phyloP scores from a whole-genome alignment of 306 rosid genomes.

The Trifolium fragiferum region DNA sequence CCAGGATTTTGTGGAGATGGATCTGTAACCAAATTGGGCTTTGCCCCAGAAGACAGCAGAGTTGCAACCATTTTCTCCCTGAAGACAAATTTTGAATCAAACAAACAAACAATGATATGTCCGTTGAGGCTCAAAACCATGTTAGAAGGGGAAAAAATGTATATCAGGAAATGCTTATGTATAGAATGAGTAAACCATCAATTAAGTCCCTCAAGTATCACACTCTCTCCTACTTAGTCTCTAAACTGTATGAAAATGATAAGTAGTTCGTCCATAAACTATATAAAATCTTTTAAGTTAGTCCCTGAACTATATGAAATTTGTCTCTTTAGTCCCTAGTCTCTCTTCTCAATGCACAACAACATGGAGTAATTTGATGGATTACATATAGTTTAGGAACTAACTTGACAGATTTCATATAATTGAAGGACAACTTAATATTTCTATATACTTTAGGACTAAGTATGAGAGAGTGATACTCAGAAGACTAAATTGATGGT shows the following conservation, averaged over 20 bases:
- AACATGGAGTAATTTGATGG: not conserved
- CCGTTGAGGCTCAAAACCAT: slow-evolving; percentile 11
- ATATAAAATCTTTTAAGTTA: not conserved
- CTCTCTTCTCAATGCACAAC: not conserved
- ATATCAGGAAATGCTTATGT: slow-evolving; percentile 10
- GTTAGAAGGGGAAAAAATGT: slow-evolving; percentile 29
- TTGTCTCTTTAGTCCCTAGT: not conserved
- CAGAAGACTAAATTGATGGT: not conserved
- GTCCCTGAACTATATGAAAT: not conserved
- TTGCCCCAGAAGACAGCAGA: slow-evolving; percentile 78
- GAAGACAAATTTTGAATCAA: slow-evolving; percentile 35
- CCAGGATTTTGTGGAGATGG: slow-evolving; percentile 77
- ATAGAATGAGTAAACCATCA: not conserved
- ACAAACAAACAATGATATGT: slow-evolving; percentile 15
- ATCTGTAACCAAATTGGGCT: slow-evolving; percentile 91
- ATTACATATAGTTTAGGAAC: not conserved
- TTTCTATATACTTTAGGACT: not conserved
- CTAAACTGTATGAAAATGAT: slow-evolving; percentile 2
- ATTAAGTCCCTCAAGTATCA: not conserved
- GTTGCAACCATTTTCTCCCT: slow-evolving; percentile 89
- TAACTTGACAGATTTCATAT: not conserved
- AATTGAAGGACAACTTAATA: not conserved
- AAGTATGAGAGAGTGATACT: not conserved
- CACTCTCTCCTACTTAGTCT: not conserved
- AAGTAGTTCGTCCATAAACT: not conserved